A percentile compares a stretch with the other conserved stretches of the same genome.
These are phyloP conservation scores for Pisolithus sp. DNA, from an alignment of 768 basidiomycete species.

Conservation along the genomic window DNA sequence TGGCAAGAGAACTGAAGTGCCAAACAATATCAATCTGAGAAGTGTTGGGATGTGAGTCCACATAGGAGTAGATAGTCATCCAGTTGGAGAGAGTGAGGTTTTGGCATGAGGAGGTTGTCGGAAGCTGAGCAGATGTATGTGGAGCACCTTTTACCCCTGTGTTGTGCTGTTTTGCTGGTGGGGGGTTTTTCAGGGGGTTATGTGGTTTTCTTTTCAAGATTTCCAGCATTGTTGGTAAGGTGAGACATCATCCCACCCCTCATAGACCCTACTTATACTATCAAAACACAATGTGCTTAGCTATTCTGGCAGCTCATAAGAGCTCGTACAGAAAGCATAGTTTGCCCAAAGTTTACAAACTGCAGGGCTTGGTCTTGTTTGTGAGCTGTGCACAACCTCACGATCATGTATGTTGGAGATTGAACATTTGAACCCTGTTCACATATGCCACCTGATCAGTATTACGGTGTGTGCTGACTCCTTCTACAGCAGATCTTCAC, in stretches of 20 bases:
- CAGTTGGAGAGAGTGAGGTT: constrained; percentile 5
- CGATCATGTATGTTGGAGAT: no score
- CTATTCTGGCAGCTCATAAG: neutral
- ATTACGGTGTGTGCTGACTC: no score
- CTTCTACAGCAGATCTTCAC: no score
- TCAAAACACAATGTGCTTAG: neutral
- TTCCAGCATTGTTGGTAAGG: neutral
- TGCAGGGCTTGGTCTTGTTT: no score
- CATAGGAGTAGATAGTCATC: constrained; percentile 3
- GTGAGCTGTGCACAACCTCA: no score
- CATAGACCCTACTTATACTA: neutral
- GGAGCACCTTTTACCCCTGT: neutral
- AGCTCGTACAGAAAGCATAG: no score
- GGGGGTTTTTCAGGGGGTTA: neutral
- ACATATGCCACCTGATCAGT: no score
- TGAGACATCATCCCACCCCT: neutral
- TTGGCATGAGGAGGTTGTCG: neutral
- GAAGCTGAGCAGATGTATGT: neutral
- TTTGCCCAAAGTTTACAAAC: no score
- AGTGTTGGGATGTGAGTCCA: constrained; percentile 1
- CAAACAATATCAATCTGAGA: neutral
- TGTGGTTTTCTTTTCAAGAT: neutral
- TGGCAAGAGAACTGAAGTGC: neutral
- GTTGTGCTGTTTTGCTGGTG: neutral
- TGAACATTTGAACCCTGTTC: no score